Evolutionary conservation across 352 stramenopile genomes (phyloP), one percentile per base, ranked within the genome.

Genomic region (Phytopythium aichiense): DNA sequence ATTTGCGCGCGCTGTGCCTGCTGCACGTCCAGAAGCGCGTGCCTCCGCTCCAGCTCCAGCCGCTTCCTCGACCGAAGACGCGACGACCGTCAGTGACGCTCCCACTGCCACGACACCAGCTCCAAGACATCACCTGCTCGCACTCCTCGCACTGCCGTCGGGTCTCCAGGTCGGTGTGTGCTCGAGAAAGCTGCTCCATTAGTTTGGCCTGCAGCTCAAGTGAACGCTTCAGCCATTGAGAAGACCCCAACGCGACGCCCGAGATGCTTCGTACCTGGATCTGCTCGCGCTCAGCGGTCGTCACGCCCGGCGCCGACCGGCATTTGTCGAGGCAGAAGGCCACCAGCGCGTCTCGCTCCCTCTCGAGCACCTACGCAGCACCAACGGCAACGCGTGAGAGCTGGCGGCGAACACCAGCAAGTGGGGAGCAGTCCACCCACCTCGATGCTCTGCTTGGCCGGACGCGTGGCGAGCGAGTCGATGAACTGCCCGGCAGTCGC

Each of bases 401-500:
- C 5, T n/a, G 9, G 13, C 49, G 25, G 22, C 9, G 16, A 3
- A 22, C 8, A 11, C 12, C 23, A 3, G 18, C 38, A 12, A 23
- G 5, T 7, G 30, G 15, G 33, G 7, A 48, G 25, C 25, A 30
- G 33, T 38, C 22, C 15, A 25, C 11, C 1, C 28, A 82, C 64
- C 23, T 73, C 66, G 42, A 88, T 68, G 2, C 74, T 69, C 28
- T 73, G 56, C 1, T 57, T 58, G 12, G 73, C 65, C 13, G 71
- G 60, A 20, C 85, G 56, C 1, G 68, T 58, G 6, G 67, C 71
- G 30, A 87, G 64, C 11, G 63, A 70, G 51, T 88, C 74, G 33
- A 85, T 76, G 58, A 88, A 87, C 28, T 71, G 69, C 33, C 67
- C 69, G 6, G 62, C 54, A 15, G 81, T 77, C 9, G 68, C 52